Evolutionary conservation across 2,329 filamentous ascomycete genomes (phyloP).

Genomic region (Apiospora rasikravindrae): DNA sequence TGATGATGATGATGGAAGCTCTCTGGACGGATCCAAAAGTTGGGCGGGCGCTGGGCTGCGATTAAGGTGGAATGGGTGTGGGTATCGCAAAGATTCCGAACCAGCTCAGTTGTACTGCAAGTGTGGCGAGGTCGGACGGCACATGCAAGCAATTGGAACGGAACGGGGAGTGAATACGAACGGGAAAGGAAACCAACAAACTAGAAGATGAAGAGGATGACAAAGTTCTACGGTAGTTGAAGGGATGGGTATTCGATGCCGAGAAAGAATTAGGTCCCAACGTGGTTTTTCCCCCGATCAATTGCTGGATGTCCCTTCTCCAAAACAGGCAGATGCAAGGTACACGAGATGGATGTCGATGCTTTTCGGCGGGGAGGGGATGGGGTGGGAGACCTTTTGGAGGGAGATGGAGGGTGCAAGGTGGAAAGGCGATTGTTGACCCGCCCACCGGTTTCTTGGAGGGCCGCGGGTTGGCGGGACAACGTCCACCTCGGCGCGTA

Average conservation of each 20-base stretch:
- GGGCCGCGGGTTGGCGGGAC: not conserved
- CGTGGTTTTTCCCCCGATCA: not conserved
- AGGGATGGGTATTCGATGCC: not conserved
- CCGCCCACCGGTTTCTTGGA: not conserved
- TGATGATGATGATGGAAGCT: too few species aligned
- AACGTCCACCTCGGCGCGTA: not conserved
- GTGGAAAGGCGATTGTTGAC: not conserved
- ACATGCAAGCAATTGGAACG: not conserved
- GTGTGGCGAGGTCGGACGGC: not conserved
- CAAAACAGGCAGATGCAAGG: not conserved
- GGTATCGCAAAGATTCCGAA: not conserved
- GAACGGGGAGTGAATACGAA: not conserved
- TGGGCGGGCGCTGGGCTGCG: not conserved
- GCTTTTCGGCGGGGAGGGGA: not conserved
- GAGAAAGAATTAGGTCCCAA: not conserved
- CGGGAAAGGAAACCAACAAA: not conserved
- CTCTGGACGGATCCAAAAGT: not conserved
- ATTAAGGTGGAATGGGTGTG: conserved; percentile 1
- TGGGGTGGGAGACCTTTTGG: not conserved
- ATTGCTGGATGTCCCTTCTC: not conserved
- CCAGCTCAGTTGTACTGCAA: not conserved
- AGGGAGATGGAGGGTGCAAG: not conserved
- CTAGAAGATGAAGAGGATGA: not conserved
- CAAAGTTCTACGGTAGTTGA: not conserved
- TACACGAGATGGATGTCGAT: not conserved